These are phyloP conservation scores for Lipomyces orientalis DNA, from an alignment of 805 yeast species.

Conservation along the genomic window DNA sequence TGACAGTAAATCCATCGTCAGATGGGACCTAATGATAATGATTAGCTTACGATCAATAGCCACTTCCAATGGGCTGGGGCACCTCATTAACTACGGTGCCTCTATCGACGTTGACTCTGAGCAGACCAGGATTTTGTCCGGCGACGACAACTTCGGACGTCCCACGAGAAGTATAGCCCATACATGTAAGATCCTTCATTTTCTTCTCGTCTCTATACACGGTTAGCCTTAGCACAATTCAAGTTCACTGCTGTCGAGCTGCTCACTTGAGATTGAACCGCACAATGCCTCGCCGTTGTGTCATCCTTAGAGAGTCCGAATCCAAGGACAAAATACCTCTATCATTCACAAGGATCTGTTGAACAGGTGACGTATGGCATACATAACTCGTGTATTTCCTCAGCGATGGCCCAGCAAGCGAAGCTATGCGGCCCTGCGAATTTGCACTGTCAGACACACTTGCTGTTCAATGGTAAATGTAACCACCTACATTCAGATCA, in stretches of 20 bases:
- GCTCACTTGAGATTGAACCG: conserved; percentile 42
- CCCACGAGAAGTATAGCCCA: conserved; percentile 42
- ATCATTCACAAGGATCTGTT: conserved; percentile 59
- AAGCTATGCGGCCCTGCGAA: conserved; percentile 48
- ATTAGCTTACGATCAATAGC: conserved; percentile 17
- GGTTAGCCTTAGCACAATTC: not conserved
- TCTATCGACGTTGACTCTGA: conserved; percentile 46
- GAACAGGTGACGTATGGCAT: conserved; percentile 58
- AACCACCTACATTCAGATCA: conserved; percentile 59
- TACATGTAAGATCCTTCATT: conserved; percentile 39
- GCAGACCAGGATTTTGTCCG: conserved; percentile 43
- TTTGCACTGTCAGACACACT: not conserved
- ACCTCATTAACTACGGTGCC: conserved; percentile 45
- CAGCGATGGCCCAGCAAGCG: conserved; percentile 55
- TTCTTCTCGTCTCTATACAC: conserved; percentile 15
- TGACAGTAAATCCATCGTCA: conserved; percentile 40
- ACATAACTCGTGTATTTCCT: conserved; percentile 63
- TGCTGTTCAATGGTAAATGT: no score
- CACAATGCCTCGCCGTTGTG: conserved; percentile 63
- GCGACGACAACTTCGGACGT: conserved; percentile 46
- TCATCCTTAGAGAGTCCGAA: conserved; percentile 56
- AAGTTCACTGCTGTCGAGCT: not conserved
- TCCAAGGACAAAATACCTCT: conserved; percentile 66
- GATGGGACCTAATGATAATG: conserved; percentile 12
- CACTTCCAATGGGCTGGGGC: conserved; percentile 29